Percentiles rank a stretch among this genome's conserved stretches.
Conservation (phyloP, 2,329 filamentous ascomycete species). For the Sporothrix sp. region DNA sequence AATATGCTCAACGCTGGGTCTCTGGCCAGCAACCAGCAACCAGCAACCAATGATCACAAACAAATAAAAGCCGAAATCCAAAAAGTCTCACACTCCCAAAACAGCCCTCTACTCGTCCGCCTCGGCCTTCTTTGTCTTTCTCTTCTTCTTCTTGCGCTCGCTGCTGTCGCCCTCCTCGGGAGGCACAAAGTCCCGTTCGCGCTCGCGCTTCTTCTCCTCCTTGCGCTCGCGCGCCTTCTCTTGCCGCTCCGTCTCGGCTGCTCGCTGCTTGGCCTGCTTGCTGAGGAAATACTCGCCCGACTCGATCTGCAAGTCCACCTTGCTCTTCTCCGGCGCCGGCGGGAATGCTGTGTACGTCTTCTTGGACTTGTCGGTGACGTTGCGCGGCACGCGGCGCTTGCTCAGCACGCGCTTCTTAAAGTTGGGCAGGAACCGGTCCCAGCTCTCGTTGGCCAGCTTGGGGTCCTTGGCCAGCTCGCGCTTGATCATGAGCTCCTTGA, state of each 20-base stretch:
- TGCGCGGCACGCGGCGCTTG: constrained; percentile 71
- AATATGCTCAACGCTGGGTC: neutral
- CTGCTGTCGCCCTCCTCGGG: constrained; percentile 66
- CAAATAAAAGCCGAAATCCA: too few relatives aligned
- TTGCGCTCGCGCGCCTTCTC: constrained; percentile 82
- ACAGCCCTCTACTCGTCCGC: neutral
- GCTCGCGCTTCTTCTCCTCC: constrained; percentile 76
- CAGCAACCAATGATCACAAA: neutral
- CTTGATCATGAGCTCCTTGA: constrained; percentile 72
- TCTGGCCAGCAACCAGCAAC: too few relatives aligned
- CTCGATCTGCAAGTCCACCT: constrained; percentile 96
- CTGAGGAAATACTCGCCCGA: constrained; percentile 92
- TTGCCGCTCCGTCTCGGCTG: constrained; percentile 65
- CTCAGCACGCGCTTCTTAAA: constrained; percentile 91
- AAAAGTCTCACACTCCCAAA: too few relatives aligned
- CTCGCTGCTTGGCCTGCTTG: constrained; percentile 85
- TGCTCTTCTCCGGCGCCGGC: constrained; percentile 94
- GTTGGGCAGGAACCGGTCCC: constrained; percentile 92
- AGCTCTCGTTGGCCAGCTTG: constrained; percentile 75
- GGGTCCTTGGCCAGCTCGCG: constrained; percentile 72
- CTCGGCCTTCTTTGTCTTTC: constrained; percentile 18
- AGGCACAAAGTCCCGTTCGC: constrained; percentile 76
- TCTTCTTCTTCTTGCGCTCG: constrained; percentile 49
- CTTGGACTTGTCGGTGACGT: constrained; percentile 85
- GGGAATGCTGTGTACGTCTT: constrained; percentile 97